A percentile compares a stretch with the other conserved stretches of the same genome.
Conservation (phyloP, 2,329 filamentous ascomycete species). For the Lasiodiplodia hormozganensis region DNA sequence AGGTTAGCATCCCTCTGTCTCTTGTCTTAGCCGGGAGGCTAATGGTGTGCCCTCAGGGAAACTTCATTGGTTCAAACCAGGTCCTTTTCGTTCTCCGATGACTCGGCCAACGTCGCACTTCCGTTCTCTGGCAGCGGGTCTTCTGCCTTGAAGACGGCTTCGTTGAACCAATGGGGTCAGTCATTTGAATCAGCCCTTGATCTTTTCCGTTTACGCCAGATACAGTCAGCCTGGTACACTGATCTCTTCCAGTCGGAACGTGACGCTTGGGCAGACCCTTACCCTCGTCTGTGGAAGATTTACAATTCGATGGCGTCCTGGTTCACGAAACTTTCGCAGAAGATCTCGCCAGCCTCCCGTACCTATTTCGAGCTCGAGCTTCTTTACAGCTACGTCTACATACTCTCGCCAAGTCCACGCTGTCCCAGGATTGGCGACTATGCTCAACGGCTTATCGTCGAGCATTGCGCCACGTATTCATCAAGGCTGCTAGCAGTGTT, state of each 20-base stretch:
- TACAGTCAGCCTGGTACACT: conserved; percentile 90
- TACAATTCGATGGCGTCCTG: conserved; percentile 80
- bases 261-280: conserved; percentile 70
- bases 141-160: conserved; percentile 49
- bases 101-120: conserved; percentile 81
- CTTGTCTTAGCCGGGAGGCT: background rate
- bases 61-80: conserved; percentile 88
- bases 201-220: conserved; percentile 81
- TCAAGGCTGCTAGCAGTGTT: conserved; percentile 74
- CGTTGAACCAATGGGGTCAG: conserved; percentile 61
- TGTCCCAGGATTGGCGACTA: conserved; percentile 77
- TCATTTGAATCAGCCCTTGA: conserved; percentile 74
- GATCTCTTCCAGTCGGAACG: conserved; percentile 81
- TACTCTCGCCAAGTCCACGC: conserved; percentile 79
- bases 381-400: conserved; percentile 89
- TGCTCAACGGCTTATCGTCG: conserved; percentile 81
- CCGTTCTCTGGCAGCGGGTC: conserved; percentile 59
- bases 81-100: conserved; percentile 93
- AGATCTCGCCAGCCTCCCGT: conserved; percentile 69
- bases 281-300: conserved; percentile 76
- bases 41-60: conserved; percentile 60
- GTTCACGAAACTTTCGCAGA: conserved; percentile 76
- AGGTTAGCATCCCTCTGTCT: conserved; percentile 58
- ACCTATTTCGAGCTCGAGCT: conserved; percentile 87
- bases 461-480: conserved; percentile 84